Conservation (phyloP, 768 basidiomycete species). For the Pleurotus pulmonarius region DNA sequence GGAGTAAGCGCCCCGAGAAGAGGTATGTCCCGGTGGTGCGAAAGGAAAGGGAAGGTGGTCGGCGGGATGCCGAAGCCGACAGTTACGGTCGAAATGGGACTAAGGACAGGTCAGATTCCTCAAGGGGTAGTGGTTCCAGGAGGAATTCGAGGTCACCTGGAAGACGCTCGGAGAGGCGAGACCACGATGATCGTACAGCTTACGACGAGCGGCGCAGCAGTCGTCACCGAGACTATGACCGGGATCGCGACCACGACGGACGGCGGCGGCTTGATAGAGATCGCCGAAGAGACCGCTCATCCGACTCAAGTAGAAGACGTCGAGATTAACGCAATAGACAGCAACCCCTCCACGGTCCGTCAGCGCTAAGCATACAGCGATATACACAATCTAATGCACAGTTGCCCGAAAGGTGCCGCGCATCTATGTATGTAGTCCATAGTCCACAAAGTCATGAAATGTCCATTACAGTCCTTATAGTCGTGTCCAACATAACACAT, state of each 20-base stretch:
- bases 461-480: neutral
- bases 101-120: conserved; percentile 5
- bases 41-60: conserved; percentile 47
- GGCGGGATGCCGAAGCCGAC: neutral
- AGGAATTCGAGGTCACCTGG: conserved; percentile 48
- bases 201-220: neutral
- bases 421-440: conserved; percentile 1
- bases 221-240: conserved; percentile 13
- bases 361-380: neutral
- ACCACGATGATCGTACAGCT: conserved; percentile 23
- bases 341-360: neutral
- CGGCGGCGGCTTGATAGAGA: conserved; percentile 29
- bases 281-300: conserved; percentile 25
- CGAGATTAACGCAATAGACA: conserved; percentile 12
- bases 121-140: conserved; percentile 33
- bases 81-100: conserved; percentile 10
- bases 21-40: conserved; percentile 83
- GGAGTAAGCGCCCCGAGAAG: conserved; percentile 54
- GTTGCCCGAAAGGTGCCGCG: neutral
- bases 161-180: conserved; percentile 16
- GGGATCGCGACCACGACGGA: conserved; percentile 26
- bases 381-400: neutral
- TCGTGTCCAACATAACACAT: neutral
- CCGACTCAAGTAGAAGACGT: conserved; percentile 21
- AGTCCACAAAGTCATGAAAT: neutral